phyloP scores from a whole-genome alignment of 1,284 basidiomycete species.

The Sphaerobolus stellatus region DNA sequence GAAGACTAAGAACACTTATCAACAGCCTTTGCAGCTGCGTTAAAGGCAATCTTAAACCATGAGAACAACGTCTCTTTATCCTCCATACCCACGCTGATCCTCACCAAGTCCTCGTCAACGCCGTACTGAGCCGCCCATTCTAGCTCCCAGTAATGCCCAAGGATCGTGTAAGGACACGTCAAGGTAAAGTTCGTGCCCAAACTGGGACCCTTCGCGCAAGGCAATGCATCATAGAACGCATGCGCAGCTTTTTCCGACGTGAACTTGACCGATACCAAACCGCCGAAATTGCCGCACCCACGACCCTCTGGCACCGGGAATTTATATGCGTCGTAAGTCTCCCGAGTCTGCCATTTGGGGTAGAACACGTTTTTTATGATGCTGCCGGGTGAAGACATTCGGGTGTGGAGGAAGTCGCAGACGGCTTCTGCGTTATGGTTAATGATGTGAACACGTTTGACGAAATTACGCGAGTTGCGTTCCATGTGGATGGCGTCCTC shows the following conservation, averaged over 20 bases:
- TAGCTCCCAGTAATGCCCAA: slow-evolving; percentile 42
- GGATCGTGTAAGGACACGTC: slow-evolving; percentile 41
- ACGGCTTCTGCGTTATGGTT: slow-evolving; percentile 37
- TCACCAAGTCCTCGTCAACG: slow-evolving; percentile 38
- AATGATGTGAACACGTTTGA: slow-evolving; percentile 33
- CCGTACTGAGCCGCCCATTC: slow-evolving; percentile 42
- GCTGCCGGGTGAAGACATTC: slow-evolving; percentile 3
- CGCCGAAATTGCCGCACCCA: slow-evolving; percentile 33
- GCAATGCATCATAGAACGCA: slow-evolving; percentile 39
- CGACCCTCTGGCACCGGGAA: neutral
- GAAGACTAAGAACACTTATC: too few species aligned
- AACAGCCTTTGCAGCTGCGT: neutral
- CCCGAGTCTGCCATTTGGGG: slow-evolving; percentile 35
- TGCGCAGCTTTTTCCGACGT: slow-evolving; percentile 7
- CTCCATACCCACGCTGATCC: slow-evolving; percentile 40
- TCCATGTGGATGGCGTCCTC: slow-evolving; percentile 45
- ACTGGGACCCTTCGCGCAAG: slow-evolving; percentile 41
- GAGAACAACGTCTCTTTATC: slow-evolving; percentile 19
- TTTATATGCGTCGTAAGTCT: slow-evolving; percentile 34
- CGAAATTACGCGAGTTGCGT: slow-evolving; percentile 43
- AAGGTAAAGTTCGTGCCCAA: slow-evolving; percentile 45
- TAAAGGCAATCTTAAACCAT: neutral
- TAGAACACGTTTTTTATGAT: slow-evolving; percentile 37
- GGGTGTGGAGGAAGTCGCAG: slow-evolving; percentile 28
- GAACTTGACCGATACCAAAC: slow-evolving; percentile 42